Evolutionary conservation across 2,329 filamentous ascomycete species (phyloP).

Genomic region (Eurotiales sp.): DNA sequence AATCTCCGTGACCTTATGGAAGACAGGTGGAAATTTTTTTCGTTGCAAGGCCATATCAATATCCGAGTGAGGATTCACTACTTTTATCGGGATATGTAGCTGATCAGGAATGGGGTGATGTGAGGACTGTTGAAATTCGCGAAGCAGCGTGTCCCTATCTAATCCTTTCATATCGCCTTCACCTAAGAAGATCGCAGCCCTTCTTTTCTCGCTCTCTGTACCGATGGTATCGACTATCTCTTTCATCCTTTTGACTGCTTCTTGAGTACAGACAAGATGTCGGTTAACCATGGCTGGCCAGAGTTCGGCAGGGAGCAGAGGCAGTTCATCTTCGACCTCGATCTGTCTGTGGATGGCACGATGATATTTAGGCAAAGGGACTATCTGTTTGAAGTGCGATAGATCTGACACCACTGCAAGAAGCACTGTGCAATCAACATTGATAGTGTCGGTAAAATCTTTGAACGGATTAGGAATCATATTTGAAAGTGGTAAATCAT

Average conservation of each 20-base stretch:
- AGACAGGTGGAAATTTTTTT: slow-evolving; percentile 45
- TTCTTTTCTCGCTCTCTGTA: slow-evolving; percentile 56
- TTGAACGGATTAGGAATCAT: slow-evolving; percentile 41
- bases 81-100: slow-evolving; percentile 60
- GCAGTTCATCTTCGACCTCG: slow-evolving; percentile 58
- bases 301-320: slow-evolving; percentile 57
- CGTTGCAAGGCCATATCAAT: slow-evolving; percentile 29
- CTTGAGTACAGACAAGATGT: slow-evolving; percentile 61
- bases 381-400: slow-evolving; percentile 52
- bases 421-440: slow-evolving; percentile 60
- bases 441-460: slow-evolving; percentile 41
- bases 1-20: slow-evolving; percentile 39
- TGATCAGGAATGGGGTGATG: slow-evolving; percentile 51
- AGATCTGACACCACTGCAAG: slow-evolving; percentile 71
- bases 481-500: slow-evolving; percentile 23
- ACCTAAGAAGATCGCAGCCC: slow-evolving; percentile 58
- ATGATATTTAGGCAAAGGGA: slow-evolving; percentile 53
- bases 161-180: slow-evolving; percentile 36
- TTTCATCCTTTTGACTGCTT: slow-evolving; percentile 64
- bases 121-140: slow-evolving; percentile 45
- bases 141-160: slow-evolving; percentile 30
- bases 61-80: slow-evolving; percentile 49
- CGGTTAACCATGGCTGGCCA: slow-evolving; percentile 59
- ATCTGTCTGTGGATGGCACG: slow-evolving; percentile 62
- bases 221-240: slow-evolving; percentile 63